These are phyloP conservation scores for Camillea tinctor DNA, from an alignment of 2,329 filamentous ascomycete species.

Conservation along the genomic window DNA sequence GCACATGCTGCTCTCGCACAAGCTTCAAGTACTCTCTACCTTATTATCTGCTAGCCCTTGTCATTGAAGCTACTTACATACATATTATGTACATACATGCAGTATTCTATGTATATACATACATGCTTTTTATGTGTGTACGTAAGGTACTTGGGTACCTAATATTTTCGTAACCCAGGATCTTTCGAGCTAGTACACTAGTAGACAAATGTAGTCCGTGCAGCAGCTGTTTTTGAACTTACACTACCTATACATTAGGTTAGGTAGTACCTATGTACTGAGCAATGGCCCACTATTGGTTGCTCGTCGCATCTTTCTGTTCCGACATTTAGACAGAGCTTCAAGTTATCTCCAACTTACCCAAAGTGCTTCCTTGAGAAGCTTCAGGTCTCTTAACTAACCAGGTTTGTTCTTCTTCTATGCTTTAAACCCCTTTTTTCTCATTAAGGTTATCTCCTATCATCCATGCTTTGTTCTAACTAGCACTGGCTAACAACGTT, in stretches of 20 bases:
- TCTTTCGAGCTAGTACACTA: too few species aligned
- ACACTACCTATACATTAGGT: too few species aligned
- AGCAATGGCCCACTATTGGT: neutral
- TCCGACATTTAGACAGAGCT: conserved; percentile 7
- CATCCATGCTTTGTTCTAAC: neutral
- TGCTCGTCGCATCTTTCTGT: conserved; percentile 6
- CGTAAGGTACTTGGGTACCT: too few species aligned
- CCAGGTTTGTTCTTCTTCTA: neutral
- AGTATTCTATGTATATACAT: too few species aligned
- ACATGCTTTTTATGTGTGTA: too few species aligned
- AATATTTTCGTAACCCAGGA: too few species aligned
- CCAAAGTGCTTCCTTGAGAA: neutral
- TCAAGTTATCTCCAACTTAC: neutral
- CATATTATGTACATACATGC: too few species aligned
- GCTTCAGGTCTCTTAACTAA: neutral
- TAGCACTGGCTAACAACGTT: neutral
- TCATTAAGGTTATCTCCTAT: too few species aligned
- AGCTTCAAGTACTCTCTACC: too few species aligned
- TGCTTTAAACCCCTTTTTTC: neutral
- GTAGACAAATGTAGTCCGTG: neutral
- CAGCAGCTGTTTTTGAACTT: neutral
- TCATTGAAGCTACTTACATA: neutral
- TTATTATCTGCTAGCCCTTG: neutral
- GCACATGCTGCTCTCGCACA: neutral
- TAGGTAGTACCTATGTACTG: too few species aligned